Conservation (phyloP, 352 stramenopile species). For the Chloridella minuta region DNA sequence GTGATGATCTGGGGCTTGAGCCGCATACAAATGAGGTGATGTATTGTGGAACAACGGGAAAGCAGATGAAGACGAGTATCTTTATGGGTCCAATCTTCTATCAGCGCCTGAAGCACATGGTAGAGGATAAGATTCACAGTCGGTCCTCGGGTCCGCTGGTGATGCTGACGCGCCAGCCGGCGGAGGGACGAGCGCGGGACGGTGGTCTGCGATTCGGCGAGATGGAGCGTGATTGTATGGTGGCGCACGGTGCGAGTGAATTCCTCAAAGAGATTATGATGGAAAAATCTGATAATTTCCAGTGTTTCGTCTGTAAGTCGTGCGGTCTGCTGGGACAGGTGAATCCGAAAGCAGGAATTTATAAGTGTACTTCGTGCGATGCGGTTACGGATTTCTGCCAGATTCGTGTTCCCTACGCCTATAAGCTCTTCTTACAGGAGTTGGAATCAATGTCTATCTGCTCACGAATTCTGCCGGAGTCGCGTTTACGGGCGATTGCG, state of each 20-base stretch:
- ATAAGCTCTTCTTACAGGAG: constrained; percentile 99
- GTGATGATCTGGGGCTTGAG: no score
- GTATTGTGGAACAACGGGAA: constrained; percentile 28
- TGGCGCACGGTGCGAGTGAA: constrained; percentile 74
- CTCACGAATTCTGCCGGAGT: no score
- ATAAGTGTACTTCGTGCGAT: constrained; percentile 68
- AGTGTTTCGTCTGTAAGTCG: constrained; percentile 82
- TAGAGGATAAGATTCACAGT: constrained; percentile 99
- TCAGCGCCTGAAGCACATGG: constrained; percentile 99
- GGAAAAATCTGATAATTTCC: constrained; percentile 89
- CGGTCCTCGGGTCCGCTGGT: constrained; percentile 56
- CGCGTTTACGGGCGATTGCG: no score
- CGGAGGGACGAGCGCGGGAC: constrained; percentile 85
- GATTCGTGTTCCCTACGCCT: constrained; percentile 96
- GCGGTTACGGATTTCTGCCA: constrained; percentile 68
- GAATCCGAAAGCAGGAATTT: constrained; percentile 91
- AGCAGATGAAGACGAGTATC: constrained; percentile 93
- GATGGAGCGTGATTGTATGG: constrained; percentile 99
- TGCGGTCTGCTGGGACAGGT: constrained; percentile 92
- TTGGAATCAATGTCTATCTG: constrained; percentile 96
- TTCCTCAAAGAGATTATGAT: constrained; percentile 71
- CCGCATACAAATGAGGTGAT: neutral
- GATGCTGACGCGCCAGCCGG: constrained; percentile 91
- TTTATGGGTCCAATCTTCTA: constrained; percentile 99
- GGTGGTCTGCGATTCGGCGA: constrained; percentile 97